Percentiles rank a stretch among this genome's conserved stretches.
These are phyloP conservation scores for Amborella trichopoda DNA, from an alignment of 164 flowering plant genomes.

Conservation along the genomic window DNA sequence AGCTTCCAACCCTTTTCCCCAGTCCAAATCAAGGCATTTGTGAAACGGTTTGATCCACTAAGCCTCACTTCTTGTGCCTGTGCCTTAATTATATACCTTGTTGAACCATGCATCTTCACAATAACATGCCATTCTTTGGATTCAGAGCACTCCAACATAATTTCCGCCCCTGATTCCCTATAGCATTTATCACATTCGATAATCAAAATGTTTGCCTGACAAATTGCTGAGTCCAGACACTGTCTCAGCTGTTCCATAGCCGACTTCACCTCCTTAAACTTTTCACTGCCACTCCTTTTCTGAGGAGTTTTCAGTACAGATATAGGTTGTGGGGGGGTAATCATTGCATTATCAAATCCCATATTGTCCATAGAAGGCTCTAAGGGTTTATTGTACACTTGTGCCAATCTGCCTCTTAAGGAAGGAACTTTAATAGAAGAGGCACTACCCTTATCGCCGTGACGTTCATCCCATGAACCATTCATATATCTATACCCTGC, in stretches of 20 bases:
- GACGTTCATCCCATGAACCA: too few relatives aligned
- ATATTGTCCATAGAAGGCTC: too few relatives aligned
- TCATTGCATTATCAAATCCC: too few relatives aligned
- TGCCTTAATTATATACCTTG: slow-evolving; percentile 32
- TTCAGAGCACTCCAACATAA: slow-evolving; percentile 32
- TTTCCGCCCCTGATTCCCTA: slow-evolving; percentile 46
- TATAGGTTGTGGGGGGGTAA: too few relatives aligned
- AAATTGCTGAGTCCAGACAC: slow-evolving; percentile 24
- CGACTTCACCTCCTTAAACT: slow-evolving; percentile 19
- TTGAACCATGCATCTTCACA: slow-evolving; percentile 35
- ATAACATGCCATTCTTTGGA: slow-evolving; percentile 49
- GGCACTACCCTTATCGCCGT: too few relatives aligned
- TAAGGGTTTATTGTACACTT: too few relatives aligned
- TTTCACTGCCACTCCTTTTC: neutral
- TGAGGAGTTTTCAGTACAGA: too few relatives aligned
- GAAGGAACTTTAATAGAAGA: too few relatives aligned
- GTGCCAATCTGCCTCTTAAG: too few relatives aligned
- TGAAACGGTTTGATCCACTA: slow-evolving; percentile 36
- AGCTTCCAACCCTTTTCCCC: slow-evolving; percentile 63
- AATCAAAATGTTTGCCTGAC: slow-evolving; percentile 53
- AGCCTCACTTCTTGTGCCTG: slow-evolving; percentile 63
- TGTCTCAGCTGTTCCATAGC: slow-evolving; percentile 10
- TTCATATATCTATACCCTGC: neutral
- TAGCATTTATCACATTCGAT: slow-evolving; percentile 53
- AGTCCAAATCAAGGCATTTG: slow-evolving; percentile 61